phyloP scores from a whole-genome alignment of 2,329 filamentous ascomycete genomes.

The Beauveria varroae region DNA sequence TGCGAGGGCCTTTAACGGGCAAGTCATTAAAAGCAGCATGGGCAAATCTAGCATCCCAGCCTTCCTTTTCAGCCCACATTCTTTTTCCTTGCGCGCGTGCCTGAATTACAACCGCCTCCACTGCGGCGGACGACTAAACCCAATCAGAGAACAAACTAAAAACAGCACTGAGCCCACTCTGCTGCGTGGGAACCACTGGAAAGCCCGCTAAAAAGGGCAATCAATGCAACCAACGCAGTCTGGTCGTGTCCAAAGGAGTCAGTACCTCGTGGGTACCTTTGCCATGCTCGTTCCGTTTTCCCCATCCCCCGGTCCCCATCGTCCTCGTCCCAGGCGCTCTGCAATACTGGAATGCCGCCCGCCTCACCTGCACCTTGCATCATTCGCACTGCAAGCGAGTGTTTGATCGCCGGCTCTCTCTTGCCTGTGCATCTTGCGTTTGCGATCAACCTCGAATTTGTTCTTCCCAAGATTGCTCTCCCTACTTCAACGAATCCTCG shows the following conservation, averaged over 20 bases:
- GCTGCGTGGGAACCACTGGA: not conserved
- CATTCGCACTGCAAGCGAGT: slow-evolving; percentile 2
- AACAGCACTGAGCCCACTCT: not conserved
- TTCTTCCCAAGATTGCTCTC: not conserved
- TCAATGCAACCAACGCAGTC: not conserved
- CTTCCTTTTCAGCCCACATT: not conserved
- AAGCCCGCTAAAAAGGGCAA: not conserved
- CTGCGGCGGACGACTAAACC: not conserved
- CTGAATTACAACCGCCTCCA: not conserved
- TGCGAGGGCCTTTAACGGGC: not conserved
- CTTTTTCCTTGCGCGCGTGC: not conserved
- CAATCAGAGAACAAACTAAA: not conserved
- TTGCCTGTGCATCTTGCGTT: not conserved
- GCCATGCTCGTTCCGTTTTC: not conserved
- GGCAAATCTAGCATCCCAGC: too few relatives aligned
- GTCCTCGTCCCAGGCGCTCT: not conserved
- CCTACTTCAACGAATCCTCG: not conserved
- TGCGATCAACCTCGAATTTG: not conserved
- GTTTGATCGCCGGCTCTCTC: not conserved
- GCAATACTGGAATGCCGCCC: not conserved
- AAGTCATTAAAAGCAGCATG: too few relatives aligned
- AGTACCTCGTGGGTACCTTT: not conserved
- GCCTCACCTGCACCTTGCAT: slow-evolving; percentile 1
- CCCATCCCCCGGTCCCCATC: not conserved
- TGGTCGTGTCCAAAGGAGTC: not conserved